Conservation (phyloP, 495 filamentous ascomycete genomes). For the Penicillium robsamsonii region DNA sequence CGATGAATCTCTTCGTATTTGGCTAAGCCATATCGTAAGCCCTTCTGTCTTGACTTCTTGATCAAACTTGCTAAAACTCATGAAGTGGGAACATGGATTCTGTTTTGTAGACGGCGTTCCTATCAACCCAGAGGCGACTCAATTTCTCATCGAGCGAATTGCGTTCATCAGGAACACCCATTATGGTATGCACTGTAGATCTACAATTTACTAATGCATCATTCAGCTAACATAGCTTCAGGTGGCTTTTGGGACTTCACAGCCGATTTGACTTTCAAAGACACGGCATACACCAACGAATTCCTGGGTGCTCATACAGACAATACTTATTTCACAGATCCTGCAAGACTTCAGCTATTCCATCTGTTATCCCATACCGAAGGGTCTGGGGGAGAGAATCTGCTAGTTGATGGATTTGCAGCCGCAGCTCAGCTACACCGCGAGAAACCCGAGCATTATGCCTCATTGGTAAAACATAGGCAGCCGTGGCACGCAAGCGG, state of each 20-base stretch:
- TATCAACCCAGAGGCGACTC: slow-evolving; percentile 62
- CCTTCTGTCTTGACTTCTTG: background rate
- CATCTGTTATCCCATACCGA: slow-evolving; percentile 77
- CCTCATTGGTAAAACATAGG: slow-evolving; percentile 45
- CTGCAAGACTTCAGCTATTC: slow-evolving; percentile 84
- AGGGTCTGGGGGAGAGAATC: slow-evolving; percentile 64
- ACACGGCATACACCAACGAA: slow-evolving; percentile 88
- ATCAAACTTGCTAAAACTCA: slow-evolving; percentile 10
- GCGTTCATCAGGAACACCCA: slow-evolving; percentile 82
- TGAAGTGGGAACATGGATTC: slow-evolving; percentile 61
- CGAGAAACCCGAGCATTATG: slow-evolving; percentile 49
- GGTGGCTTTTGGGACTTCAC: slow-evolving; percentile 94
- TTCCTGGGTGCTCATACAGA: slow-evolving; percentile 81
- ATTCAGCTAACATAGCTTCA: slow-evolving; percentile 23
- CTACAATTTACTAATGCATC: background rate
- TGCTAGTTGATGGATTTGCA: slow-evolving; percentile 80
- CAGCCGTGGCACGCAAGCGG: slow-evolving; percentile 80
- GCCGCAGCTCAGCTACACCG: slow-evolving; percentile 57
- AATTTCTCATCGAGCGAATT: slow-evolving; percentile 71
- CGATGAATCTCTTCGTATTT: slow-evolving; percentile 51
- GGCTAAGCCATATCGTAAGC: slow-evolving; percentile 59
- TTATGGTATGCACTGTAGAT: slow-evolving; percentile 59
- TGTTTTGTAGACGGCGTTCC: slow-evolving; percentile 69
- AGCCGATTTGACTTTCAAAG: slow-evolving; percentile 79
- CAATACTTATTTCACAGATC: slow-evolving; percentile 90